These are phyloP conservation scores for Triticum turgidum DNA, from an alignment of 176 grass and related monocot genomes.

Conservation along the genomic window DNA sequence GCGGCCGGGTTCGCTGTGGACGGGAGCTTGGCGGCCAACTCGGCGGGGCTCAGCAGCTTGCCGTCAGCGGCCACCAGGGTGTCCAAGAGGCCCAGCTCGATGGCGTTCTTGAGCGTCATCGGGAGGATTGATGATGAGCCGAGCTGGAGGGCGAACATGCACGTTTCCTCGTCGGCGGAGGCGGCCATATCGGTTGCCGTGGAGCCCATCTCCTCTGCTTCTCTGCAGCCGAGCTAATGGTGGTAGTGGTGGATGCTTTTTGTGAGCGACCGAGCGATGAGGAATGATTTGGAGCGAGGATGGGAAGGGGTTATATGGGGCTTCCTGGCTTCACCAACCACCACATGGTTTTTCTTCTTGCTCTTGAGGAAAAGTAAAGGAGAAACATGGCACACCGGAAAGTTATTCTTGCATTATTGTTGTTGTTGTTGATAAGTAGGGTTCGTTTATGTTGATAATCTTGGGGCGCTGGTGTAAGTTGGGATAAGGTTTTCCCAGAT, in stretches of 20 bases:
- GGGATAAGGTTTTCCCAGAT: no score
- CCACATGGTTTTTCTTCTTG: neutral
- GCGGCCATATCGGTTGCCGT: constrained; percentile 20
- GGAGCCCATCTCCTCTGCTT: constrained; percentile 46
- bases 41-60: constrained; percentile 36
- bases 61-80: constrained; percentile 37
- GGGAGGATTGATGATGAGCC: constrained; percentile 77
- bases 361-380: neutral
- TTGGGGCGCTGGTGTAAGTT: no score
- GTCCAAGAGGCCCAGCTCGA: constrained; percentile 83
- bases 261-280: neutral
- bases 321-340: constrained; percentile 37
- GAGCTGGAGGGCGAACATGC: constrained; percentile 84
- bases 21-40: constrained; percentile 58
- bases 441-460: no score
- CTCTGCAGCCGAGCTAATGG: neutral
- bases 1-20: constrained; percentile 40
- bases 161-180: constrained; percentile 70
- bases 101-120: constrained; percentile 93
- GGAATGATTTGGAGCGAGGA: neutral
- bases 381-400: no score
- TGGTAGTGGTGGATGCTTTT: neutral
- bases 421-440: no score
- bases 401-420: no score
- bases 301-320: constrained; percentile 40